Evolutionary conservation across 495 filamentous ascomycete species (phyloP).

Genomic region (Podospora appendiculata): DNA sequence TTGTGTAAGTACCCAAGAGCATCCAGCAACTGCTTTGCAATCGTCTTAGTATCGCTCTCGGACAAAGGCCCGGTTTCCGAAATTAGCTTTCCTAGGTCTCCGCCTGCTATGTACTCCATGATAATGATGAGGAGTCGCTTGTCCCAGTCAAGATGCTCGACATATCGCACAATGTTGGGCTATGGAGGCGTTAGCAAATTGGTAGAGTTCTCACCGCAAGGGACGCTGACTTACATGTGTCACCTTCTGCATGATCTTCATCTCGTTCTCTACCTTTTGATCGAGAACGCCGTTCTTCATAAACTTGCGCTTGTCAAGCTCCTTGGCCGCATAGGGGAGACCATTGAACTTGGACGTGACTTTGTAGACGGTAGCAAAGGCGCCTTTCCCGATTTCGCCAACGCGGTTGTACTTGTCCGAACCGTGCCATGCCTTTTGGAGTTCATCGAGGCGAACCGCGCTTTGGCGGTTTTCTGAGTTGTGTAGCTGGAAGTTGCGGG

Average conservation of each 20-base stretch:
- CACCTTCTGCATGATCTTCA: slow-evolving; percentile 82
- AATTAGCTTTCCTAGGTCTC: slow-evolving; percentile 74
- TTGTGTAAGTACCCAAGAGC: slow-evolving; percentile 83
- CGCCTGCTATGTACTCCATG: slow-evolving; percentile 86
- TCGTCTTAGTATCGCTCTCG: slow-evolving; percentile 59
- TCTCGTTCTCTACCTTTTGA: slow-evolving; percentile 86
- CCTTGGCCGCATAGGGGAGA: slow-evolving; percentile 76
- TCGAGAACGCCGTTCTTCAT: slow-evolving; percentile 81
- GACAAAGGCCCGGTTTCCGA: slow-evolving; percentile 48
- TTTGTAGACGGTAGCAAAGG: slow-evolving; percentile 88
- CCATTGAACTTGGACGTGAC: slow-evolving; percentile 74
- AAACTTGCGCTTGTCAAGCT: slow-evolving; percentile 81
- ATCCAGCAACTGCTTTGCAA: slow-evolving; percentile 69
- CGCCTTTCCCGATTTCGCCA: slow-evolving; percentile 76
- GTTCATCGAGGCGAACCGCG: slow-evolving; percentile 7
- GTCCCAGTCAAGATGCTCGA: slow-evolving; percentile 73
- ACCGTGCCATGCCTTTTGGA: slow-evolving; percentile 63
- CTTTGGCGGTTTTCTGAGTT: neutral
- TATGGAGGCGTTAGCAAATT: slow-evolving; percentile 18
- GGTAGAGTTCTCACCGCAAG: neutral
- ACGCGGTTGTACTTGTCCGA: slow-evolving; percentile 75
- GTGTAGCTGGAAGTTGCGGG: neutral
- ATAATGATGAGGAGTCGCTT: slow-evolving; percentile 78
- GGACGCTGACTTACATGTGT: slow-evolving; percentile 58
- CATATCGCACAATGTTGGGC: slow-evolving; percentile 86